phyloP scores from a whole-genome alignment of 805 yeast species.

The Pichia insulana region DNA sequence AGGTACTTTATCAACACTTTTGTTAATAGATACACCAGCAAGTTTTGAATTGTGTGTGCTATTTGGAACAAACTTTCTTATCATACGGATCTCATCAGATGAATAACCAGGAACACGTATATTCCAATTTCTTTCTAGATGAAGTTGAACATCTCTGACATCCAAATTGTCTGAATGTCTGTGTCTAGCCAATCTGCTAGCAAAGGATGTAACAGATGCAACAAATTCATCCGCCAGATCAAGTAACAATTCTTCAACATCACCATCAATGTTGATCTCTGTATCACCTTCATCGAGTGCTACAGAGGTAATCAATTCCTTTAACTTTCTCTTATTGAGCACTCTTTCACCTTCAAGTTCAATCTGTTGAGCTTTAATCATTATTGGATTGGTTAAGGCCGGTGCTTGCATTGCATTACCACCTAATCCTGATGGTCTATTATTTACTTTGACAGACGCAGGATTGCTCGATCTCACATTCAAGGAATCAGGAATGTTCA shows the following conservation, averaged over 20 bases:
- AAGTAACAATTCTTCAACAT: conserved; percentile 81
- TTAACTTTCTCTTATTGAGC: conserved; percentile 77
- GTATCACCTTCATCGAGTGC: conserved; percentile 88
- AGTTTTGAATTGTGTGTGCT: conserved; percentile 55
- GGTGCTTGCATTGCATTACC: conserved; percentile 72
- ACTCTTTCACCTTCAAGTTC: conserved; percentile 79
- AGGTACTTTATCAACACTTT: conserved; percentile 45
- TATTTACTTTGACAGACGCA: conserved; percentile 48
- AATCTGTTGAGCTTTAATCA: conserved; percentile 67
- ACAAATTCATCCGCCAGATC: conserved; percentile 97
- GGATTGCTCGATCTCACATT: conserved; percentile 60
- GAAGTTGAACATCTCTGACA: conserved; percentile 82
- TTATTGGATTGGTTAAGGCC: conserved; percentile 66
- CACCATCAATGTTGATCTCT: conserved; percentile 86
- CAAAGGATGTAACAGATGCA: conserved; percentile 81
- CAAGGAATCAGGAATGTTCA: conserved; percentile 63
- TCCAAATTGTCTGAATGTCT: conserved; percentile 83
- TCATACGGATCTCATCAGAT: conserved; percentile 78
- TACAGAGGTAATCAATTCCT: conserved; percentile 75
- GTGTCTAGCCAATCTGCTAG: conserved; percentile 92
- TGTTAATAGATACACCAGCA: conserved; percentile 58
- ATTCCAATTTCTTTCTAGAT: conserved; percentile 90
- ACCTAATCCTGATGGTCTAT: conserved; percentile 75
- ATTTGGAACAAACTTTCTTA: conserved; percentile 65
- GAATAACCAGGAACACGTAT: conserved; percentile 90